Evolutionary conservation across 1,284 basidiomycete species (phyloP).

Genomic region (Wallemia ichthyophaga): DNA sequence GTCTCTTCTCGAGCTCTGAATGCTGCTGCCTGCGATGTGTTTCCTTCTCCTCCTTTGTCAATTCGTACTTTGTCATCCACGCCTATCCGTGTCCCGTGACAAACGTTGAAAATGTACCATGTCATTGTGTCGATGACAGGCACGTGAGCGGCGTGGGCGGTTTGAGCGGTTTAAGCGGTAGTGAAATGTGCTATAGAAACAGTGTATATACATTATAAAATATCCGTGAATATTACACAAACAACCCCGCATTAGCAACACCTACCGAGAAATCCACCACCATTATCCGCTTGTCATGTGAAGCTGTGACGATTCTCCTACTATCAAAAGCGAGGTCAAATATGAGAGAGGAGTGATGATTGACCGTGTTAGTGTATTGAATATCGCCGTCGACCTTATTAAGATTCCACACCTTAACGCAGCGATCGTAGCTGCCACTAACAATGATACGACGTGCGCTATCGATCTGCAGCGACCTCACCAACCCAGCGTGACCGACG

Average conservation of each 20-base stretch:
- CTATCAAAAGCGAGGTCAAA: not conserved
- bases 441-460: not conserved
- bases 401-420: not conserved
- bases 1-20: not conserved
- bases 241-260: not conserved
- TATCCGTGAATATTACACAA: not conserved
- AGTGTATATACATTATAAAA: too few species aligned
- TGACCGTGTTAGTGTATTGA: not conserved
- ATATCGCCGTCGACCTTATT: not conserved
- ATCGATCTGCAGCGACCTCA: not conserved
- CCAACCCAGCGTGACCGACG: not conserved
- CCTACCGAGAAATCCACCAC: not conserved
- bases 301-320: not conserved
- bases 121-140: too few species aligned
- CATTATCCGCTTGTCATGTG: not conserved
- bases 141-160: too few species aligned
- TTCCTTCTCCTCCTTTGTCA: not conserved
- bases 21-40: not conserved
- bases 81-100: too few species aligned
- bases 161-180: too few species aligned
- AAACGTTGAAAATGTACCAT: too few species aligned
- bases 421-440: not conserved
- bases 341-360: not conserved
- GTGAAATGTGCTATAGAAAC: too few species aligned
- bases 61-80: not conserved